Conservation (phyloP, 805 yeast genomes). For the Starmerella bacillaris region DNA sequence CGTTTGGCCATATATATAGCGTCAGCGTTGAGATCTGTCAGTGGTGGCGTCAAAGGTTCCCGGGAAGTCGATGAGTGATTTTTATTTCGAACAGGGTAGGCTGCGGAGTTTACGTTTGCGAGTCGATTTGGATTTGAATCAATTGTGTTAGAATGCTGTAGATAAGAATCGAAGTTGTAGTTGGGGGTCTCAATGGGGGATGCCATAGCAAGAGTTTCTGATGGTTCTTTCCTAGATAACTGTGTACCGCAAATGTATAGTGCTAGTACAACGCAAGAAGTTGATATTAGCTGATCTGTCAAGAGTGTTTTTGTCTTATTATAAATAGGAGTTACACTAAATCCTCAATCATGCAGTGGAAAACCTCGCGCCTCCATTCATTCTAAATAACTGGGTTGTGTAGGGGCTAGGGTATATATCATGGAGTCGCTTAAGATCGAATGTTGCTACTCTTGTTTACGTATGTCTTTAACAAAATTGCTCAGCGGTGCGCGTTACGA, state of each 20-base stretch:
- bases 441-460: no score
- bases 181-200: background rate
- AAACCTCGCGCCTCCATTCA: background rate
- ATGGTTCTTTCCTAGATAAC: background rate
- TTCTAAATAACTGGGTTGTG: background rate
- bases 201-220: background rate
- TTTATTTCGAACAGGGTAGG: no score
- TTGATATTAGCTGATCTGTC: no score
- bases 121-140: background rate
- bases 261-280: no score
- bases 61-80: background rate
- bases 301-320: no score
- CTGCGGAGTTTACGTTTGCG: background rate
- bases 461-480: no score
- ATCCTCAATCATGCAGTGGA: no score
- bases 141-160: no score
- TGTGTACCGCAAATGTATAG: background rate
- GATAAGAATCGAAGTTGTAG: no score
- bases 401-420: background rate
- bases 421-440: no score
- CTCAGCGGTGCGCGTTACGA: no score
- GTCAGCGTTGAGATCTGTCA: background rate
- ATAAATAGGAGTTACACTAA: no score
- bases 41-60: slow-evolving; percentile 1
- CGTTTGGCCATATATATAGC: background rate